Conservation (phyloP, 495 filamentous ascomycete genomes). For the Penicillium dipodomyicola region DNA sequence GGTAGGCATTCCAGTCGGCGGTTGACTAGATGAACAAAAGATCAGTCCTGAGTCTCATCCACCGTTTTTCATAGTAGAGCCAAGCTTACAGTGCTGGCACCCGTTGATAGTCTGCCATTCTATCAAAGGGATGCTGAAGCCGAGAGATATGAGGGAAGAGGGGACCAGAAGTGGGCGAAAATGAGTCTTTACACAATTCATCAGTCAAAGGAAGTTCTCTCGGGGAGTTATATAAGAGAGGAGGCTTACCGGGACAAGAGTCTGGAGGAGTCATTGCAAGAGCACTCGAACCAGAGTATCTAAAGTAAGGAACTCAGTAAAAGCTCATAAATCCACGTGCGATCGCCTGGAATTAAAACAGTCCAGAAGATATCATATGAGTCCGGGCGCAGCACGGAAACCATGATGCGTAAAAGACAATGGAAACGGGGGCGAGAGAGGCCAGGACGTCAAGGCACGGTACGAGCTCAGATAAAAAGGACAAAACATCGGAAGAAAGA, state of each 20-base stretch:
- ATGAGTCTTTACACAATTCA: constrained; percentile 35
- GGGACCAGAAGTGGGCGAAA: constrained; percentile 38
- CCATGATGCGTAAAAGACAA: constrained; percentile 21
- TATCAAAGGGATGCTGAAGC: constrained; percentile 37
- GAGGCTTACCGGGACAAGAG: constrained; percentile 46
- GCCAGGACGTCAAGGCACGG: constrained; percentile 14
- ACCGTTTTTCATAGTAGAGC: background rate
- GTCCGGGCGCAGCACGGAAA: constrained; percentile 16
- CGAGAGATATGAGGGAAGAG: constrained; percentile 40
- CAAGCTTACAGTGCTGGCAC: constrained; percentile 45
- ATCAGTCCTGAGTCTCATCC: constrained; percentile 18
- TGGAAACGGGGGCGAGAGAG: constrained; percentile 14
- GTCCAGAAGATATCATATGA: constrained; percentile 13
- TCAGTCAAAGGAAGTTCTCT: constrained; percentile 9
- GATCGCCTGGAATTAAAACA: constrained; percentile 9
- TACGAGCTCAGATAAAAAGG: constrained; percentile 22
- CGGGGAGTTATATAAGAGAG: background rate
- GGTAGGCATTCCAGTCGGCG: constrained; percentile 37
- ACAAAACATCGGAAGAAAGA: constrained; percentile 31
- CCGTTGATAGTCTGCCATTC: constrained; percentile 43
- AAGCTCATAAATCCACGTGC: constrained; percentile 16
- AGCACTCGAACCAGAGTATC: constrained; percentile 41
- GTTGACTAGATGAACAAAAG: constrained; percentile 31
- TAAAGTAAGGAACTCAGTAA: constrained; percentile 25
- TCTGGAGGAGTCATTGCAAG: constrained; percentile 49